Conservation (phyloP, 495 filamentous ascomycete species). For the Hypoxylon cercidicola region DNA sequence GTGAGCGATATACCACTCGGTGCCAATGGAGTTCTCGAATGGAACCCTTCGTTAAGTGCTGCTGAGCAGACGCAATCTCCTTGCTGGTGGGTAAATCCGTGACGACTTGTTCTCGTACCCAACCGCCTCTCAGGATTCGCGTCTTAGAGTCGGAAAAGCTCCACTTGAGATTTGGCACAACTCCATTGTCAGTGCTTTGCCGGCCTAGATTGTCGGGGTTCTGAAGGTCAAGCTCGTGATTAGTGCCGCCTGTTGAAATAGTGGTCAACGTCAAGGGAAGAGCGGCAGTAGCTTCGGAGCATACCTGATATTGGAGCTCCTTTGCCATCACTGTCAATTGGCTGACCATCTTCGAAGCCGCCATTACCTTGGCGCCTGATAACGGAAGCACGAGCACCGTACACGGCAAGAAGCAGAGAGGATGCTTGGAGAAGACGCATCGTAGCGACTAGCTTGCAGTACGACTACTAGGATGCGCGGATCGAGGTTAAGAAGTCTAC, state of each 20-base stretch:
- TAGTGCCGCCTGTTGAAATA: conserved; percentile 55
- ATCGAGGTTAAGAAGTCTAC: too few species aligned
- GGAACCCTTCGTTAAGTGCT: conserved; percentile 71
- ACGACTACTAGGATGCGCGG: neutral
- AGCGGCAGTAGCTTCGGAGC: conserved; percentile 6
- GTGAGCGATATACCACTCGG: conserved; percentile 58
- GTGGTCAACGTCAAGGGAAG: conserved; percentile 16
- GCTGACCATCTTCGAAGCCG: conserved; percentile 60
- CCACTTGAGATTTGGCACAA: conserved; percentile 72
- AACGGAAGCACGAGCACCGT: conserved; percentile 26
- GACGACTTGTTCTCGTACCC: conserved; percentile 72
- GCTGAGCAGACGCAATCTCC: conserved; percentile 70
- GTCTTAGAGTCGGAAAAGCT: conserved; percentile 72
- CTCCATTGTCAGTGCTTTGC: conserved; percentile 67
- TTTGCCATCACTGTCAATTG: conserved; percentile 65
- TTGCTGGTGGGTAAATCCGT: conserved; percentile 67
- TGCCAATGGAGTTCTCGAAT: conserved; percentile 76
- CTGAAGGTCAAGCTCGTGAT: conserved; percentile 62
- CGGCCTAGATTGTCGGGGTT: conserved; percentile 70
- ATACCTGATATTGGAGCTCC: conserved; percentile 66
- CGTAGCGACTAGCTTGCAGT: conserved; percentile 3
- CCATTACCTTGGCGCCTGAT: conserved; percentile 44
- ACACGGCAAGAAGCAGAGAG: conserved; percentile 35
- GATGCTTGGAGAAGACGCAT: conserved; percentile 41
- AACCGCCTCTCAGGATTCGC: conserved; percentile 67